phyloP scores from a whole-genome alignment of 2,329 filamentous ascomycete genomes.

The Apiospora arundinis region DNA sequence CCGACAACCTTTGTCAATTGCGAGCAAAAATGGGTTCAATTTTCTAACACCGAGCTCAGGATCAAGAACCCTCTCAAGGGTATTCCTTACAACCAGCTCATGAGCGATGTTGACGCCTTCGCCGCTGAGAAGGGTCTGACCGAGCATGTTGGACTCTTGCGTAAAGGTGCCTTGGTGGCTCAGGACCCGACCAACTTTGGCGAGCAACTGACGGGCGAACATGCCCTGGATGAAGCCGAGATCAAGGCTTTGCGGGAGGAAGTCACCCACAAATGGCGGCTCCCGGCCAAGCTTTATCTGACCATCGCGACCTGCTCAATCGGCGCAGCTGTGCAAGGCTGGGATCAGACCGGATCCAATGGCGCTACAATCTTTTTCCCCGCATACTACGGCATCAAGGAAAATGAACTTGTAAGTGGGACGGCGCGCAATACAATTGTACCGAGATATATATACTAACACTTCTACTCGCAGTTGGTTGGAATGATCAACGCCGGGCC shows the following conservation, averaged over 20 bases:
- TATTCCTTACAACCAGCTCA: slow-evolving; percentile 58
- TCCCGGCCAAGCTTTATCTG: slow-evolving; percentile 67
- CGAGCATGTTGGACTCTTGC: slow-evolving; percentile 64
- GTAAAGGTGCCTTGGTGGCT: slow-evolving; percentile 76
- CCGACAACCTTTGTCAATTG: neutral
- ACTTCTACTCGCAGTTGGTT: slow-evolving; percentile 47
- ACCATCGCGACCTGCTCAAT: slow-evolving; percentile 73
- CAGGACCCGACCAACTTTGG: slow-evolving; percentile 68
- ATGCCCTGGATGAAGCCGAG: slow-evolving; percentile 65
- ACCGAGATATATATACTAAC: slow-evolving; percentile 26
- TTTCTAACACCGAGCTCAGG: slow-evolving; percentile 33
- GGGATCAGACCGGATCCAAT: slow-evolving; percentile 71
- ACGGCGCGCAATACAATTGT: neutral
- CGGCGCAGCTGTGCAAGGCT: slow-evolving; percentile 73
- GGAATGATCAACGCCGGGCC: slow-evolving; percentile 62
- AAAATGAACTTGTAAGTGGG: neutral
- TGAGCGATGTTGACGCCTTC: slow-evolving; percentile 64
- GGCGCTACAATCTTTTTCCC: slow-evolving; percentile 70
- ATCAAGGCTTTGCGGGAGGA: slow-evolving; percentile 66
- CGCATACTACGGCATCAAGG: slow-evolving; percentile 55
- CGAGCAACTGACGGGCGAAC: slow-evolving; percentile 63
- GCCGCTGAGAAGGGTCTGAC: slow-evolving; percentile 63
- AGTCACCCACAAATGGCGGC: slow-evolving; percentile 70
- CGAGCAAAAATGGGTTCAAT: neutral
- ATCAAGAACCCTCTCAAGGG: slow-evolving; percentile 55